A percentile compares a stretch with the other conserved stretches of the same genome.
These are phyloP conservation scores for Aspergillus sclerotiicarbonarius DNA, from an alignment of 495 filamentous ascomycete species.

Conservation along the genomic window DNA sequence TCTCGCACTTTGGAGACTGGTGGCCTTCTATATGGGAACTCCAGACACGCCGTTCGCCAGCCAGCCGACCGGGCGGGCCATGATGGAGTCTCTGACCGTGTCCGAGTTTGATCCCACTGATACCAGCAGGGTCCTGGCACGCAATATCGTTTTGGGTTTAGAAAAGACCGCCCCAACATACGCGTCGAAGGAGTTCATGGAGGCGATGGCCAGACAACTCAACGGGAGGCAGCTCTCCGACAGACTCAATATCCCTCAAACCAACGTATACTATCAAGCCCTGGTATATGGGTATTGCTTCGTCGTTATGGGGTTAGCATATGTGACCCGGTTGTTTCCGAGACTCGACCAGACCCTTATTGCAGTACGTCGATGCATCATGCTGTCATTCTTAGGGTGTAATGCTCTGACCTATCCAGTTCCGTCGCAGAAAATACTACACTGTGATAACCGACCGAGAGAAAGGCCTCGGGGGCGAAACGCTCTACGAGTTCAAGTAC, in stretches of 20 bases:
- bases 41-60: slow-evolving; percentile 57
- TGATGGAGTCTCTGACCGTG: slow-evolving; percentile 64
- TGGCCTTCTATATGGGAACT: slow-evolving; percentile 69
- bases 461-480: slow-evolving; percentile 55
- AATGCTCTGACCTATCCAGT: slow-evolving; percentile 14
- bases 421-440: slow-evolving; percentile 54
- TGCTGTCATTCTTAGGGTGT: not conserved
- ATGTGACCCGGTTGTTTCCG: slow-evolving; percentile 52
- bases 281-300: slow-evolving; percentile 68
- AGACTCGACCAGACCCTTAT: slow-evolving; percentile 60
- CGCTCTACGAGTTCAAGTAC: slow-evolving; percentile 63
- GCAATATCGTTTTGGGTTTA: slow-evolving; percentile 70
- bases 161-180: slow-evolving; percentile 62
- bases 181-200: slow-evolving; percentile 59
- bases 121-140: slow-evolving; percentile 60
- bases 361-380: slow-evolving; percentile 30
- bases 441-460: slow-evolving; percentile 54
- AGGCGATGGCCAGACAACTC: slow-evolving; percentile 65
- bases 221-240: slow-evolving; percentile 63
- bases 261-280: slow-evolving; percentile 54
- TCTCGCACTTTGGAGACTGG: slow-evolving; percentile 72
- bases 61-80: slow-evolving; percentile 50
- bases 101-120: slow-evolving; percentile 63
- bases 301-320: slow-evolving; percentile 57
- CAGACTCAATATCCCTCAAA: slow-evolving; percentile 55